phyloP scores from a whole-genome alignment of 805 yeast species.

The Nakazawaea siamensis region DNA sequence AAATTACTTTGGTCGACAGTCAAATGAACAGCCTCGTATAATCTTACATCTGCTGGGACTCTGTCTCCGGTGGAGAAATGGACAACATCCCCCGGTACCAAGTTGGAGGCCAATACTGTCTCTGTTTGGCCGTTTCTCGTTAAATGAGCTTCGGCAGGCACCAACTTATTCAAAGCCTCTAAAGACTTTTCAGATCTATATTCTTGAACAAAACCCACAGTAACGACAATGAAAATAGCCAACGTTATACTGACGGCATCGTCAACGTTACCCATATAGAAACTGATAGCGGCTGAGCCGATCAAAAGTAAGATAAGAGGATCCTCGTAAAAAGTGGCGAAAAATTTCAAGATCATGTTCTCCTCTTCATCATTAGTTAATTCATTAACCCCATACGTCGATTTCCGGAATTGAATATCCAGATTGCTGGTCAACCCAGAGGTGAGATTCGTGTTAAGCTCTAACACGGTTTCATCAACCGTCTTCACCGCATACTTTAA shows the following conservation, averaged over 20 bases:
- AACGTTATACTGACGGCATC: constrained; percentile 92
- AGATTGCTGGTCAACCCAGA: constrained; percentile 61
- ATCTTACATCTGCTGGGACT: constrained; percentile 90
- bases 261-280: constrained; percentile 91
- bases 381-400: constrained; percentile 77
- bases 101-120: constrained; percentile 73
- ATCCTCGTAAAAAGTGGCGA: constrained; percentile 79
- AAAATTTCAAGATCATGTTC: constrained; percentile 58
- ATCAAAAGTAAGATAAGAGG: constrained; percentile 83
- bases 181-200: constrained; percentile 91
- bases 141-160: constrained; percentile 94
- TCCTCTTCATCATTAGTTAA: constrained; percentile 73
- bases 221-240: constrained; percentile 88
- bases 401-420: constrained; percentile 65
- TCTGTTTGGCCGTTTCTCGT: constrained; percentile 75
- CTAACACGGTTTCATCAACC: constrained; percentile 54
- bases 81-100: constrained; percentile 96
- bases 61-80: constrained; percentile 89
- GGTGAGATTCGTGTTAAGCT: constrained; percentile 50
- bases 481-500: constrained; percentile 53
- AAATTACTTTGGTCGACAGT: constrained; percentile 88
- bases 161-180: constrained; percentile 86
- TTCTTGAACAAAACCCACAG: constrained; percentile 97
- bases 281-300: constrained; percentile 82
- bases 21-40: constrained; percentile 70